phyloP scores from a whole-genome alignment of 768 basidiomycete genomes.

The Xerocomellus intermedius region DNA sequence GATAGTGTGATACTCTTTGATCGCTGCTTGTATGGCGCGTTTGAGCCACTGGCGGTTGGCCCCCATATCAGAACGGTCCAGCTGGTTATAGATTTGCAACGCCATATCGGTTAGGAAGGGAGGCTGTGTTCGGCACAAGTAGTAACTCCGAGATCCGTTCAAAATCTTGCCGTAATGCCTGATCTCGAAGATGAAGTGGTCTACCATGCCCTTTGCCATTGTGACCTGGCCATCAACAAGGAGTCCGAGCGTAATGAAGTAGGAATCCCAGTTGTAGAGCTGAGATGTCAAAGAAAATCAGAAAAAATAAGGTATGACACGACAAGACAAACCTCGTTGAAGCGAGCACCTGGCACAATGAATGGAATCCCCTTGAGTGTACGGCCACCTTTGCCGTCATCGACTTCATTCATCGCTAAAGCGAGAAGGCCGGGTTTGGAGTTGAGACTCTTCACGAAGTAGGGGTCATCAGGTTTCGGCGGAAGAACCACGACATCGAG shows the following conservation, averaged over 20 bases:
- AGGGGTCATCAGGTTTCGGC: conserved; percentile 78
- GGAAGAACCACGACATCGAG: conserved; percentile 92
- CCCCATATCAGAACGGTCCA: conserved; percentile 79
- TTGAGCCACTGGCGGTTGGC: conserved; percentile 88
- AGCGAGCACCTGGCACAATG: conserved; percentile 93
- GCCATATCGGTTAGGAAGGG: conserved; percentile 99
- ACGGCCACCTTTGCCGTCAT: conserved; percentile 74
- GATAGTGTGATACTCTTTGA: conserved; percentile 98
- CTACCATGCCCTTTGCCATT: conserved; percentile 97
- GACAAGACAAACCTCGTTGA: conserved; percentile 73
- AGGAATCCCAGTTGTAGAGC: conserved; percentile 95
- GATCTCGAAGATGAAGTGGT: conserved; percentile 99
- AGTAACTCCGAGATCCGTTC: conserved; percentile 94
- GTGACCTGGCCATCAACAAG: conserved; percentile 91
- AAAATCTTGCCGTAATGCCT: conserved; percentile 96
- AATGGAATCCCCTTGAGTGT: conserved; percentile 93
- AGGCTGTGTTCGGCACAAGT: conserved; percentile 93
- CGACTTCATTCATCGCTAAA: conserved; percentile 90
- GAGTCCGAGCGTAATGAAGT: conserved; percentile 91
- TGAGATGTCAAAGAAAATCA: conserved; percentile 30
- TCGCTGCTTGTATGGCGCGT: conserved; percentile 93
- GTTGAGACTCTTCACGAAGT: conserved; percentile 90
- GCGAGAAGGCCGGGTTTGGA: conserved; percentile 92
- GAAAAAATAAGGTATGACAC: conserved; percentile 1
- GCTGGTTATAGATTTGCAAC: conserved; percentile 94